phyloP scores from a whole-genome alignment of 257 asterid species.

The Galeopsis tetrahit region DNA sequence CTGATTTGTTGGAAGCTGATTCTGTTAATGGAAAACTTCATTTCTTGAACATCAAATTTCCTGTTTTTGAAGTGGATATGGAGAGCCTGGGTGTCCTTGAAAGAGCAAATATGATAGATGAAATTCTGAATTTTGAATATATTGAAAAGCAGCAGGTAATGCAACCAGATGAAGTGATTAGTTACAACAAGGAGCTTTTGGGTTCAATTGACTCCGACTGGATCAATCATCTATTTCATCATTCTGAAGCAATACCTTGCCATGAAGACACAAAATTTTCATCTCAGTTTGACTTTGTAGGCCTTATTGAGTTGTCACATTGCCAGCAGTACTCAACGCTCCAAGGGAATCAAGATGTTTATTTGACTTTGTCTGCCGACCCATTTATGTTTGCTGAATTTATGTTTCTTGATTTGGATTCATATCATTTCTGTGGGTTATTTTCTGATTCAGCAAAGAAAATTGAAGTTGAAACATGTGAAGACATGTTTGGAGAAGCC shows the following conservation, averaged over 20 bases:
- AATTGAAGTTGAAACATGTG: constrained; percentile 58
- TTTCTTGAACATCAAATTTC: constrained; percentile 47
- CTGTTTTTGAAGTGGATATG: constrained; percentile 69
- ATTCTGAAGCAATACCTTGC: constrained; percentile 38
- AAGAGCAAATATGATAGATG: constrained; percentile 43
- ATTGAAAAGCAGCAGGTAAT: constrained; percentile 51
- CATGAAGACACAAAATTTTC: constrained; percentile 44
- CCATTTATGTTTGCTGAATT: constrained; percentile 56
- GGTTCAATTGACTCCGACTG: constrained; percentile 60
- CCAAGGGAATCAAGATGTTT: constrained; percentile 39
- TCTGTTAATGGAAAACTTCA: constrained; percentile 42
- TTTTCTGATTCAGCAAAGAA: constrained; percentile 49
- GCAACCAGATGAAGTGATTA: constrained; percentile 49
- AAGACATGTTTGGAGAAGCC: constrained; percentile 65
- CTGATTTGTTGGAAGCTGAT: constrained; percentile 54
- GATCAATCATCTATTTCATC: constrained; percentile 49
- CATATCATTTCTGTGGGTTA: constrained; percentile 49
- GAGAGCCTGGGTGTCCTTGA: constrained; percentile 51
- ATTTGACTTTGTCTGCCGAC: constrained; percentile 39
- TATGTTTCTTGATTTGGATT: constrained; percentile 57
- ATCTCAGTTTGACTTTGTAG: constrained; percentile 44
- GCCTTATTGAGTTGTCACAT: constrained; percentile 52
- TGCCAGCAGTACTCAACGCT: constrained; percentile 37
- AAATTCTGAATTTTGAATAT: constrained; percentile 48
- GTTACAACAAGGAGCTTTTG: constrained; percentile 52